Evolutionary conservation across 2,329 filamentous ascomycete genomes (phyloP), one percentile per base, ranked within the genome.

Genomic region (Pseudogymnoascus sp.): DNA sequence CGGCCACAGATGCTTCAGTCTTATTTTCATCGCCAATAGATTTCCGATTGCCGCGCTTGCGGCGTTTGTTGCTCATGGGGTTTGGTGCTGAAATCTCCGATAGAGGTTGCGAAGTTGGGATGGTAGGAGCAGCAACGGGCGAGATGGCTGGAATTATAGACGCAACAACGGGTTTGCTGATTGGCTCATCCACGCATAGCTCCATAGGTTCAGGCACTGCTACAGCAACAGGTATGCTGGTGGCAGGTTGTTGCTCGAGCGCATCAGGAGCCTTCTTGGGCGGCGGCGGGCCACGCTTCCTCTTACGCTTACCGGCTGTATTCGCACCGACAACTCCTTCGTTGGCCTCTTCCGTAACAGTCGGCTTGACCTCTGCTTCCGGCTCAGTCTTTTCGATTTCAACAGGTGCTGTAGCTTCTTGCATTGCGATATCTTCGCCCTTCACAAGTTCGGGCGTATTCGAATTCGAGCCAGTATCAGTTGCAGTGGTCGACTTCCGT

Each of bases 1-100:
- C 47, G 3, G 28, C 15, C 6, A 53, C 47, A 2, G 6, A 28
- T 20, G 15, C 8, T 20, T 18, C 47, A 20, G 28, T 35, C 47
- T 53, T 53, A 33, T 35, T 53, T 33, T 53, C 47, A 20, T 53
- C 47, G 14, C 47, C 47, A 4, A 53, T 5, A 6, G 47, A 53
- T 53, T 53, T 53, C 28, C 47, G 28, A 53, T 53, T 53, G 9
- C 47, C 47, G n/a, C 47, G 47, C 28, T 53, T 53, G 4, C 47
- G 47, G 15, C 47, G 47, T 7, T 53, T 53, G 47, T 53, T 53
- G 47, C 28, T 53, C n/a, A 7, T n/a, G 47, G 28, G 47, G 11
- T 53, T 53, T 33, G 47, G 47, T 18, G 28, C 9, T 12, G 28
- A 9, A 14, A 53, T 53, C 28, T 53, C 47, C 4, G 47, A 53